A percentile compares a stretch with the other conserved stretches of the same genome.
These are phyloP conservation scores for Terfezia boudieri DNA, from an alignment of 495 filamentous ascomycete genomes.

Conservation along the genomic window DNA sequence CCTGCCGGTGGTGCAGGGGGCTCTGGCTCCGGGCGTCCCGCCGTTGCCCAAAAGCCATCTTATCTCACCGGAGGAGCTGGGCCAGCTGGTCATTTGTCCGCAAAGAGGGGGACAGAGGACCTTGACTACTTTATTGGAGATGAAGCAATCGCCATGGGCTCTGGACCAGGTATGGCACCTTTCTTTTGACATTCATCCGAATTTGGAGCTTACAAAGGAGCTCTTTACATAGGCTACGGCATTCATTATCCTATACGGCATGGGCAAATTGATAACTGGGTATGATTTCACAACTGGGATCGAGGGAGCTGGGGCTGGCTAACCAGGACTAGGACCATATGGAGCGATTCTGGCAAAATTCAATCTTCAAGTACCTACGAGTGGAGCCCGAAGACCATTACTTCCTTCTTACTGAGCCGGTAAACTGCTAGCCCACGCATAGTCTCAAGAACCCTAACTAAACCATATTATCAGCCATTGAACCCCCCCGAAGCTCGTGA, in stretches of 20 bases:
- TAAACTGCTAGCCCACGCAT: conserved; percentile 22
- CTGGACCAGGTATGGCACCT: conserved; percentile 44
- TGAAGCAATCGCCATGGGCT: conserved; percentile 66
- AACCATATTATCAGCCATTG: conserved; percentile 38
- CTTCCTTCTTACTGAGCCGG: conserved; percentile 92
- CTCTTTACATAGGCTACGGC: conserved; percentile 45
- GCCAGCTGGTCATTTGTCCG: conserved; percentile 52
- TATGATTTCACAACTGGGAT: conserved; percentile 19
- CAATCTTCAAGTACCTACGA: conserved; percentile 96
- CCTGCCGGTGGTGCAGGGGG: conserved; percentile 38
- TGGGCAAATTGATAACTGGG: conserved; percentile 97
- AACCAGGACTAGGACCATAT: conserved; percentile 53
- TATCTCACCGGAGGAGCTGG: conserved; percentile 86
- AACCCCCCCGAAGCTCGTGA: conserved; percentile 98
- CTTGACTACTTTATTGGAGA: conserved; percentile 98
- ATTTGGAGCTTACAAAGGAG: neutral
- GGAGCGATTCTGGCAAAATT: conserved; percentile 99
- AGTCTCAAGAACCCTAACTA: neutral
- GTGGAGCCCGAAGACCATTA: conserved; percentile 97
- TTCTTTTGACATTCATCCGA: neutral
- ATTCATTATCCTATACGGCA: conserved; percentile 94
- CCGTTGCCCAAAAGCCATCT: conserved; percentile 80
- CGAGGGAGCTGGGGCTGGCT: conserved; percentile 13
- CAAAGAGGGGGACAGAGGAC: conserved; percentile 90
- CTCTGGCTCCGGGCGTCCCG: conserved; percentile 64